Evolutionary conservation across 1,284 basidiomycete species (phyloP).

Genomic region (Pseudozyma tsukubaensis): DNA sequence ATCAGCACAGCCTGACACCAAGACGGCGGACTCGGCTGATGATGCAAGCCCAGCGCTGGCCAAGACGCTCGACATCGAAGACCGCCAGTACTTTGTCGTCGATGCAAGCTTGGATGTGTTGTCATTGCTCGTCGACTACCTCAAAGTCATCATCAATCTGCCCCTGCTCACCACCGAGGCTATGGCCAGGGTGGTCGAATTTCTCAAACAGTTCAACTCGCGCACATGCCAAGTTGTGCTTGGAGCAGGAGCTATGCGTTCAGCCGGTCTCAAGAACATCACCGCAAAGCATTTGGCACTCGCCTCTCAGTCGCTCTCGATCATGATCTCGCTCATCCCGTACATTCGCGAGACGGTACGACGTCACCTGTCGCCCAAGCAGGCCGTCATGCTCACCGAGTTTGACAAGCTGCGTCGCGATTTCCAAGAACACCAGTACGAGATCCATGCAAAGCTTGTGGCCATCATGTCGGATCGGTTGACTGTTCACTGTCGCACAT

Average conservation of each 20-base stretch:
- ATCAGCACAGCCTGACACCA: not conserved
- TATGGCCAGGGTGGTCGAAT: conserved; percentile 93
- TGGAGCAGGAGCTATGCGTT: conserved; percentile 96
- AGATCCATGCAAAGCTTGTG: conserved; percentile 96
- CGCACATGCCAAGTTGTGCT: conserved; percentile 97
- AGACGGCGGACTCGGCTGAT: conserved; percentile 1
- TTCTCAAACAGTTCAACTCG: conserved; percentile 91
- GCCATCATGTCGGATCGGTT: conserved; percentile 98
- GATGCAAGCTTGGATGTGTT: conserved; percentile 82
- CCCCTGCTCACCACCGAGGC: conserved; percentile 90
- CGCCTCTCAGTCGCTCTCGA: conserved; percentile 92
- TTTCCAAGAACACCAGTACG: conserved; percentile 98
- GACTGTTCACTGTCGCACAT: conserved; percentile 82
- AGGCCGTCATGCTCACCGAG: conserved; percentile 94
- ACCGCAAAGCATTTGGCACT: conserved; percentile 94
- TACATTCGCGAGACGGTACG: conserved; percentile 94
- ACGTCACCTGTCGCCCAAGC: conserved; percentile 88
- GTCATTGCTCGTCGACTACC: conserved; percentile 83
- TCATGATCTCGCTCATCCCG: conserved; percentile 93
- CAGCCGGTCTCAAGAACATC: conserved; percentile 96
- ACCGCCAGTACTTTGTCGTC: conserved; percentile 75
- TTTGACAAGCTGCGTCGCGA: conserved; percentile 99
- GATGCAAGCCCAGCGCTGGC: conserved; percentile 1
- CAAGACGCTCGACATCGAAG: conserved; percentile 86
- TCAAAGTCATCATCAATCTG: conserved; percentile 87